Evolutionary conservation across 129 eudicot genomes (phyloP), one percentile per base, ranked within the genome.

Genomic region (Flaveria sonorensis): DNA sequence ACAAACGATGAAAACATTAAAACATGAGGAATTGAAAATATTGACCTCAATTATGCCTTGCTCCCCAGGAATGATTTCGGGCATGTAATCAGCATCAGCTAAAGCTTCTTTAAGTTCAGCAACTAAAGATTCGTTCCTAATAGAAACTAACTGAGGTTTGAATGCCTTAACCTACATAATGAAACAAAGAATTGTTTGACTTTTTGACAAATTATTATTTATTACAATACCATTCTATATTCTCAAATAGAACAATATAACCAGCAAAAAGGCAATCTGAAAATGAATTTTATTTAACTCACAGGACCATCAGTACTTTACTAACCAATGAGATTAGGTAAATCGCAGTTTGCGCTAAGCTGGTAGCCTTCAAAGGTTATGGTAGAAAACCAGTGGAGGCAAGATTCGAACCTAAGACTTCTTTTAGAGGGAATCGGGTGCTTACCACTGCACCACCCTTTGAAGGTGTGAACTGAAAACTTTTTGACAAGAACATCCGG

Each of bases 51-150:
- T 70, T 30, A 94, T 86, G 9, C 98, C 98, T 60, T 91, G 81
- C 74, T 94, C 97, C 61, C 98, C 98, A 15, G 98, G 93, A 77
- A 94, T 88, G 30, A 94, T 94, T 84, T 94, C 98, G 26, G 98
- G 98, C 84, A 84, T 94, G 85, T 94, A 78, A 40, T 87, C 92
- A 10, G 88, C 79, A 79, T 86, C 97, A 51, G 90, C 87, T 77
- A 94, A 81, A 88, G 98, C 98, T 76, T 94, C 98, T 72, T 76
- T 89, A 59, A 94, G 98, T 76, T 94, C 98, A 71, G 18, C 72
- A 83, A 86, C 70, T 77, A 87, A 84, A 7, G 92, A 86, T 80
- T 94, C 98, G 50, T 91, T 83, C 74, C 82, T 82, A 40, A 95
- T 85, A 40, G 99, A 86, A 68, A 95, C 97, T 68, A 95, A 83